phyloP scores from a whole-genome alignment of 2,329 filamentous ascomycete species.

The Penicillium sclerotigenum region DNA sequence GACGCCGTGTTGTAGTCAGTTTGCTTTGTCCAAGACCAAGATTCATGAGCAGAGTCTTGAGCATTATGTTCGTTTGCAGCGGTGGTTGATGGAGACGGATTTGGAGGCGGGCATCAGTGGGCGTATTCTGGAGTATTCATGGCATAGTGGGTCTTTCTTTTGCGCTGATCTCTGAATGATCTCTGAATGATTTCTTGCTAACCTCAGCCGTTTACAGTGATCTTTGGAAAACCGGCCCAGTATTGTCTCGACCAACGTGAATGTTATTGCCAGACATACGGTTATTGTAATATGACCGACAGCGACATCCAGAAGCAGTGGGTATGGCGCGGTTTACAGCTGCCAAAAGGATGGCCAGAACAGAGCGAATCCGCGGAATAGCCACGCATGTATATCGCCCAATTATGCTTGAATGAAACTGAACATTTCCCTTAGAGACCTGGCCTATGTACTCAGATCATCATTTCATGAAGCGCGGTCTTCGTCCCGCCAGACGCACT shows the following conservation, averaged over 20 bases:
- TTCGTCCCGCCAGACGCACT: neutral
- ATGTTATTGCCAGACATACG: slow-evolving; percentile 27
- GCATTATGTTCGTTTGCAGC: slow-evolving; percentile 47
- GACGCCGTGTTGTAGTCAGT: slow-evolving; percentile 52
- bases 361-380: neutral
- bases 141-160: slow-evolving; percentile 50
- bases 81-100: slow-evolving; percentile 49
- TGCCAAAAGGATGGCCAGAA: slow-evolving; percentile 21
- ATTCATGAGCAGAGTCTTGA: slow-evolving; percentile 41
- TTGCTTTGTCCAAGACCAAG: slow-evolving; percentile 47
- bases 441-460: neutral
- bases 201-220: slow-evolving; percentile 11
- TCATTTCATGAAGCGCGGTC: neutral
- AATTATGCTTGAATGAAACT: slow-evolving; percentile 1
- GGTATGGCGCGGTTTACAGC: slow-evolving; percentile 19
- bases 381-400: neutral
- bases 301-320: slow-evolving; percentile 19
- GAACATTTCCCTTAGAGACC: neutral
- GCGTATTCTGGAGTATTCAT: slow-evolving; percentile 53
- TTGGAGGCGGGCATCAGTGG: slow-evolving; percentile 48
- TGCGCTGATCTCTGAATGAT: neutral
- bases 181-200: neutral
- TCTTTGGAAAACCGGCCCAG: slow-evolving; percentile 25
- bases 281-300: slow-evolving; percentile 24
- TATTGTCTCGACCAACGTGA: slow-evolving; percentile 18